phyloP scores from a whole-genome alignment of 1,284 basidiomycete species.

The Puccinia brachypodii region DNA sequence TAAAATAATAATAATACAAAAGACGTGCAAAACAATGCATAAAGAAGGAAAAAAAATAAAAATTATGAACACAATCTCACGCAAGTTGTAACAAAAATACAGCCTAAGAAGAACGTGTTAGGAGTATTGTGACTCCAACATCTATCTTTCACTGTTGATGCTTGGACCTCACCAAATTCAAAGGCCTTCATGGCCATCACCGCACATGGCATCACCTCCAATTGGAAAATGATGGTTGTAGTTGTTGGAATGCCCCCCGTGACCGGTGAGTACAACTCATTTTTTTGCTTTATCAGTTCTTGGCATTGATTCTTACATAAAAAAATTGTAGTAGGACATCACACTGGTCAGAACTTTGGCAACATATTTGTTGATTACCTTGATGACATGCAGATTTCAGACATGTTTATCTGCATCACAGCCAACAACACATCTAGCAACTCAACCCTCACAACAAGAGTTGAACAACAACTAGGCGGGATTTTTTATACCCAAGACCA shows the following conservation, averaged over 20 bases:
- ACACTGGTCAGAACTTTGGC: neutral
- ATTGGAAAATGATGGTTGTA: neutral
- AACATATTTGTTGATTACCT: neutral
- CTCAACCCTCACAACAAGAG: neutral
- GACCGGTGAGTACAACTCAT: neutral
- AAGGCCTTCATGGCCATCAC: neutral
- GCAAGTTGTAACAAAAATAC: no score
- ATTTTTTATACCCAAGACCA: neutral
- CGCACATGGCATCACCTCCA: neutral
- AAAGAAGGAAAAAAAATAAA: no score
- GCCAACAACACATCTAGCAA: conserved; percentile 13
- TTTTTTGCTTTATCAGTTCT: neutral
- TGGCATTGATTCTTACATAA: no score
- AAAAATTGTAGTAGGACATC: no score
- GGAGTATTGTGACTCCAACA: no score
- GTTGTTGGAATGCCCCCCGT: neutral
- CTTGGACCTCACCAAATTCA: neutral
- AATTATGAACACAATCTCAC: no score
- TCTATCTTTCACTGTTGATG: neutral
- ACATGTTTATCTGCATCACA: neutral
- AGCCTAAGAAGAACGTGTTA: no score
- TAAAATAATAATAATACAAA: no score
- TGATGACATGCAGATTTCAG: neutral
- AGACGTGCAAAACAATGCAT: no score
- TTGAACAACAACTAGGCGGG: neutral